These are phyloP conservation scores for Populus tomentosa DNA, from an alignment of 441 rosid genomes.

Conservation along the genomic window DNA sequence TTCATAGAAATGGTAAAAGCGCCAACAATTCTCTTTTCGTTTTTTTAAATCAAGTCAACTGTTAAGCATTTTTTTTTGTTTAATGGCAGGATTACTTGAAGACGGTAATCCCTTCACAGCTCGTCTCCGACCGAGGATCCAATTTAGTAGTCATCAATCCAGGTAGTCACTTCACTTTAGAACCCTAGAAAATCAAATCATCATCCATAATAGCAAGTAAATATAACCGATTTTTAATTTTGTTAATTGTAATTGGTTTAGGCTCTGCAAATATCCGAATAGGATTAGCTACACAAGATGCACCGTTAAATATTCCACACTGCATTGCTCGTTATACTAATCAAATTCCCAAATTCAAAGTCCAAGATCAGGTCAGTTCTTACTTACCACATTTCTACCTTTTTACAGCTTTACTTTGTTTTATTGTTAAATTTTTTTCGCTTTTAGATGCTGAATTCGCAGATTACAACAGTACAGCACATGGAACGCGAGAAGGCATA, in stretches of 20 bases:
- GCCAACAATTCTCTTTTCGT: not conserved
- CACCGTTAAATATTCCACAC: conserved; percentile 61
- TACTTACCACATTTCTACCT: not conserved
- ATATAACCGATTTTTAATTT: not conserved
- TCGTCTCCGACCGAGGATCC: conserved; percentile 76
- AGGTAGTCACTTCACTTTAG: conserved; percentile 25
- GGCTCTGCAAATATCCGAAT: conserved; percentile 77
- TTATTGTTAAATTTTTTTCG: not conserved
- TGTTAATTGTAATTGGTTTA: conserved; percentile 7
- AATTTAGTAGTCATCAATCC: conserved; percentile 83
- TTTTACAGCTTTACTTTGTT: not conserved
- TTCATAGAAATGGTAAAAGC: not conserved
- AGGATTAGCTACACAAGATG: conserved; percentile 72
- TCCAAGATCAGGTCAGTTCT: conserved; percentile 64
- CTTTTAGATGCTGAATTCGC: conserved; percentile 71
- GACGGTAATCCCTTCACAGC: conserved; percentile 86
- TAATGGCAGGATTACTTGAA: conserved; percentile 80
- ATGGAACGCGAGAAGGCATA: conserved; percentile 87
- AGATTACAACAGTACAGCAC: conserved; percentile 72
- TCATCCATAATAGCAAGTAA: not conserved
- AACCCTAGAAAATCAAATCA: not conserved
- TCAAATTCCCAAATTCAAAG: conserved; percentile 41
- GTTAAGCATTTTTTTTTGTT: not conserved
- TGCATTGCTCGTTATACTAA: conserved; percentile 64
- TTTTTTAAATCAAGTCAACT: not conserved